Conservation (phyloP, 140 eudicot species). For the Bidens hawaiensis region DNA sequence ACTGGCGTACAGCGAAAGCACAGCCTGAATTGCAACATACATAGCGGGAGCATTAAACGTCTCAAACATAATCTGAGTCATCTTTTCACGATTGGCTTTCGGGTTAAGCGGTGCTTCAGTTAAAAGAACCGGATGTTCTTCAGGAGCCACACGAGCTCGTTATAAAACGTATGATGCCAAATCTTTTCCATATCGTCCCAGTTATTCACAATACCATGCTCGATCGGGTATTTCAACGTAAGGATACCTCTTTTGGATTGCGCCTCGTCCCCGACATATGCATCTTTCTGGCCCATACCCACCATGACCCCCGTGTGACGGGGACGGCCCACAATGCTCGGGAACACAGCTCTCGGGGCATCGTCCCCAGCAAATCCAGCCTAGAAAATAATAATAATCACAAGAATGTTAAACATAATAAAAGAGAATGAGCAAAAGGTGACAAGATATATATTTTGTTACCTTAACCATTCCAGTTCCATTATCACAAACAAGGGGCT, state of each 20-base stretch:
- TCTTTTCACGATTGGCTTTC: slow-evolving; percentile 2
- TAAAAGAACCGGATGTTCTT: slow-evolving; percentile 16
- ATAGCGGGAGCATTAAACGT: slow-evolving; percentile 19
- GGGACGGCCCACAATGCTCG: slow-evolving; percentile 6
- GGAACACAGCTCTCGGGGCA: slow-evolving; percentile 14
- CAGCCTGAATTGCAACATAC: slow-evolving; percentile 4
- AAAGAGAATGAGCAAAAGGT: background rate
- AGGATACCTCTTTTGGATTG: slow-evolving; percentile 1
- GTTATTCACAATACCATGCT: slow-evolving; percentile 7
- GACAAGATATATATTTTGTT: background rate
- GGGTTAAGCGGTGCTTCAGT: slow-evolving; percentile 21
- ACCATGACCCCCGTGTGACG: slow-evolving; percentile 12
- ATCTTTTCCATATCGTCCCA: slow-evolving; percentile 23
- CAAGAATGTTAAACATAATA: background rate
- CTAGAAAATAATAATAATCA: slow-evolving; percentile 5
- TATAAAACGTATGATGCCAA: slow-evolving; percentile 19
- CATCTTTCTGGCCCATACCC: slow-evolving; percentile 16
- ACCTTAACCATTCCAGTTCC: slow-evolving; percentile 85
- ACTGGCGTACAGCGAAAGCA: slow-evolving; percentile 6
- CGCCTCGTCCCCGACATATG: slow-evolving; percentile 9
- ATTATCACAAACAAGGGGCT: slow-evolving; percentile 76
- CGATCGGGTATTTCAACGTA: slow-evolving; percentile 10
- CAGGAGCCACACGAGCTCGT: slow-evolving; percentile 14
- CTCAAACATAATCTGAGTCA: slow-evolving; percentile 23
- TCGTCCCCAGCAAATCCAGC: slow-evolving; percentile 10